Evolutionary conservation across 2,329 filamentous ascomycete species (phyloP).

Genomic region (Curvularia spicifera): DNA sequence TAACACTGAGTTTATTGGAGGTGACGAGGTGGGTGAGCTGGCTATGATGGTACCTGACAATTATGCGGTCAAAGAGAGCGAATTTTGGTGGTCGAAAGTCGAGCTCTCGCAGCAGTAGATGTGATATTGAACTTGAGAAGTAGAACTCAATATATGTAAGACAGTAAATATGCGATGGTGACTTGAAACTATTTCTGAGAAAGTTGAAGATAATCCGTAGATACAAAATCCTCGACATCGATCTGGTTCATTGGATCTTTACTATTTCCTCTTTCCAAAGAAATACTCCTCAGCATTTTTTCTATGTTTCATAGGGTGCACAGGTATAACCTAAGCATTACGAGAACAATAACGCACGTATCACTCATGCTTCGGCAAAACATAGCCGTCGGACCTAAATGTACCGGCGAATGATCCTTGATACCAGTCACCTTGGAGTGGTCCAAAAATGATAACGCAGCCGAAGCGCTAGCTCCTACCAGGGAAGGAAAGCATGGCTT

Average conservation of each 20-base stretch:
- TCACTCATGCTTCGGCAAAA: not conserved
- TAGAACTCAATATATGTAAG: not conserved
- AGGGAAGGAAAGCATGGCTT: not conserved
- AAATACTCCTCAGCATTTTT: no score
- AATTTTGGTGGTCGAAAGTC: conserved; percentile 66
- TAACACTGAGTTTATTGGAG: conserved; percentile 61
- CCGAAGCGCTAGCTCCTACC: not conserved
- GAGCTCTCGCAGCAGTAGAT: conserved; percentile 39
- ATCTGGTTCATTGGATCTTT: no score
- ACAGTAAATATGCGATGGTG: not conserved
- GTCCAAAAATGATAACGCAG: not conserved
- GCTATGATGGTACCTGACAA: conserved; percentile 52
- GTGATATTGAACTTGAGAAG: no score
- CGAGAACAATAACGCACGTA: not conserved
- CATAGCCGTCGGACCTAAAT: not conserved
- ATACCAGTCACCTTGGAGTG: not conserved
- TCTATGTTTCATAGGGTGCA: not conserved
- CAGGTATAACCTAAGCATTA: not conserved
- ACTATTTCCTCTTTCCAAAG: no score
- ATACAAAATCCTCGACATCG: no score
- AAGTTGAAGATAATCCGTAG: no score
- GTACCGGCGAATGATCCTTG: not conserved
- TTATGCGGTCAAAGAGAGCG: conserved; percentile 58
- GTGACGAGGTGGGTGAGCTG: conserved; percentile 30
- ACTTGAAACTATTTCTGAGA: no score